Conservation (phyloP, 2,329 filamentous ascomycete genomes). For the Cladosporium cucumerinum region DNA sequence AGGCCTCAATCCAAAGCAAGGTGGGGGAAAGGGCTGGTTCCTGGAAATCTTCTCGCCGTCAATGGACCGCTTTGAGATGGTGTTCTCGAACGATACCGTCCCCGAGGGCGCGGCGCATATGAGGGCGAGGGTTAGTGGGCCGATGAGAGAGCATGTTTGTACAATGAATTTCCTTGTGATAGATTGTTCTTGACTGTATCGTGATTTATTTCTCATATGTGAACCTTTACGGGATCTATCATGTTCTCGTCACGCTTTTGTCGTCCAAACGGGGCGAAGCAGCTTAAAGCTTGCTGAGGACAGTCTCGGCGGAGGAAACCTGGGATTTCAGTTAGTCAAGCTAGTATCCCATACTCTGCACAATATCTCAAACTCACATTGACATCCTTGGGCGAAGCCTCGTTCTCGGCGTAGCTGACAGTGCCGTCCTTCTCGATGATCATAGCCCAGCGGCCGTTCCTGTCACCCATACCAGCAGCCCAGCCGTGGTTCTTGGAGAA, state of each 20-base stretch:
- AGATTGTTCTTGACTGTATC: neutral
- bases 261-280: neutral
- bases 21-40: constrained; percentile 40
- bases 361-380: constrained; percentile 37
- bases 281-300: constrained; percentile 47
- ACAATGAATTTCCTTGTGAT: neutral
- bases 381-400: constrained; percentile 53
- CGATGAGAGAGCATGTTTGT: constrained; percentile 40
- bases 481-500: constrained; percentile 79
- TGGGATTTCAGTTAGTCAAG: constrained; percentile 23
- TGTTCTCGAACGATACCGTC: constrained; percentile 39
- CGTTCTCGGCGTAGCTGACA: constrained; percentile 74
- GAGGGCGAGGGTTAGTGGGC: constrained; percentile 37
- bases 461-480: constrained; percentile 63
- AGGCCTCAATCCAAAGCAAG: constrained; percentile 23
- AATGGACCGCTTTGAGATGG: constrained; percentile 44
- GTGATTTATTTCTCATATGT: neutral
- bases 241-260: constrained; percentile 3
- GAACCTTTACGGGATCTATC: constrained; percentile 12
- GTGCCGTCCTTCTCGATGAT: constrained; percentile 76
- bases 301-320: constrained; percentile 48
- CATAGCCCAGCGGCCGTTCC: constrained; percentile 76
- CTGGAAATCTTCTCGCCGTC: constrained; percentile 43
- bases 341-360: neutral
- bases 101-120: constrained; percentile 44